Percentiles rank a stretch among this genome's conserved stretches.
phyloP scores from a whole-genome alignment of 345 rosid genomes.

The Salix purpurea region DNA sequence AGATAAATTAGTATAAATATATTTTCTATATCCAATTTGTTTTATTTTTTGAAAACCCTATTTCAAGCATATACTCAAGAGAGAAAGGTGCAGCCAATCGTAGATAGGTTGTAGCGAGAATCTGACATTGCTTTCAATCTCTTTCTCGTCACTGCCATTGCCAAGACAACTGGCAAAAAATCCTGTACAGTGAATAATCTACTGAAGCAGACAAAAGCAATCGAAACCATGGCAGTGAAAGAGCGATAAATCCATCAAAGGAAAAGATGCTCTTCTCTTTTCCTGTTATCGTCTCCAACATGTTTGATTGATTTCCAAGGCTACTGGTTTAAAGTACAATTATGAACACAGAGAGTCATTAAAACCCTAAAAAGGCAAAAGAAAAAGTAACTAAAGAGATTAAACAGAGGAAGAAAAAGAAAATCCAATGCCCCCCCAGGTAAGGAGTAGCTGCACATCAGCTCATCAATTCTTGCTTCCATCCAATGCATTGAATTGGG shows the following conservation, averaged over 20 bases:
- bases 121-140: constrained; percentile 21
- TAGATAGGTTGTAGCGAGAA: background rate
- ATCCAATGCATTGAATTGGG: constrained; percentile 6
- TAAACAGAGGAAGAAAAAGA: background rate
- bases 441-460: background rate
- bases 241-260: background rate
- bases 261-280: constrained; percentile 18
- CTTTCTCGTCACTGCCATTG: constrained; percentile 9
- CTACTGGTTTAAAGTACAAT: constrained; percentile 12
- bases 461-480: background rate
- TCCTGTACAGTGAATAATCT: constrained; percentile 8
- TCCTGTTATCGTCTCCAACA: constrained; percentile 22
- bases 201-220: background rate
- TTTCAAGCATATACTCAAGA: too few species aligned
- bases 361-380: constrained; percentile 2
- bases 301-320: background rate
- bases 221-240: background rate
- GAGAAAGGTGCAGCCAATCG: too few species aligned
- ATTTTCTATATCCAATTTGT: too few species aligned
- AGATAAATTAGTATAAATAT: too few species aligned
- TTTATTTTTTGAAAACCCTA: too few species aligned
- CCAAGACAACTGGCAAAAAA: constrained; percentile 1
- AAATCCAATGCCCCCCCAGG: background rate
- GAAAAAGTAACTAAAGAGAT: background rate
- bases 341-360: background rate